phyloP scores from a whole-genome alignment of 768 basidiomycete species.

The Leccinum truebloodii region DNA sequence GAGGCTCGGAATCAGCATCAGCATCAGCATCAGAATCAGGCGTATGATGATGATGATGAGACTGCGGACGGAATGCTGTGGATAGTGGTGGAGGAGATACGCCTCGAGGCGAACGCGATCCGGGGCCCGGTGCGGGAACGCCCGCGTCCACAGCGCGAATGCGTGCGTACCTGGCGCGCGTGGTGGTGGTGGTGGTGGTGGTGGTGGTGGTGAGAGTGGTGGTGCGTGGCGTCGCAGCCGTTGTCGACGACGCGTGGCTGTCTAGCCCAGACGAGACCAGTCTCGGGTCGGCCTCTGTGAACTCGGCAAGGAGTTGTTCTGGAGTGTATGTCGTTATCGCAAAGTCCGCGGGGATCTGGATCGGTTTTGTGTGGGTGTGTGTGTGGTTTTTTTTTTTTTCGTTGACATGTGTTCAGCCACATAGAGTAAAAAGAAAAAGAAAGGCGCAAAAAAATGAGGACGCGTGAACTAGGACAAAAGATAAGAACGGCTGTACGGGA shows the following conservation, averaged over 20 bases:
- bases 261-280: background rate
- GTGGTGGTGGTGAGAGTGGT: constrained; percentile 25
- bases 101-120: constrained; percentile 10
- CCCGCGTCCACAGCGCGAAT: constrained; percentile 56
- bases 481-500: too few species aligned
- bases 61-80: background rate
- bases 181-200: constrained; percentile 11
- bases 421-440: background rate
- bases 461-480: background rate
- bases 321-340: constrained; percentile 41
- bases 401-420: background rate
- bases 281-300: constrained; percentile 2
- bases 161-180: constrained; percentile 55
- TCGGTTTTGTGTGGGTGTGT: background rate
- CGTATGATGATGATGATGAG: background rate
- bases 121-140: constrained; percentile 42
- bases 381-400: background rate
- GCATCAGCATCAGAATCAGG: background rate
- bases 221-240: constrained; percentile 1
- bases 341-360: constrained; percentile 49
- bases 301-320: constrained; percentile 25
- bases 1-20: background rate
- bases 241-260: constrained; percentile 1
- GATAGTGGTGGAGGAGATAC: background rate
- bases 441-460: background rate